A percentile compares a stretch with the other conserved stretches of the same genome.
phyloP scores from a whole-genome alignment of 768 basidiomycete genomes.

The Lactifluus echinatus region DNA sequence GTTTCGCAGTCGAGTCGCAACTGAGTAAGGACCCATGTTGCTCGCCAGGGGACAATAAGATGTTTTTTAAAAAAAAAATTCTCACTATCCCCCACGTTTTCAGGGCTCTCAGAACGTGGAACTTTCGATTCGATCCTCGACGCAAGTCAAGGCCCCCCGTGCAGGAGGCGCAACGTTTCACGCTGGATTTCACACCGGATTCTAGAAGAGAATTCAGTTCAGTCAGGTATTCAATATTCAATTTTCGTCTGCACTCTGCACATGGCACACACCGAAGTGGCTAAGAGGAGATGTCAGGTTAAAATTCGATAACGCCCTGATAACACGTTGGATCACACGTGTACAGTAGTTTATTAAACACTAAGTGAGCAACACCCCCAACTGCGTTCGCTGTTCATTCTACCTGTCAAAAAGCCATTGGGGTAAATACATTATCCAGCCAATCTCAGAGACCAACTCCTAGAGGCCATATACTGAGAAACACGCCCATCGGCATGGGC shows the following conservation, averaged over 20 bases:
- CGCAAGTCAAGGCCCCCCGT: not conserved
- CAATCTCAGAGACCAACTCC: not conserved
- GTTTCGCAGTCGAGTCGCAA: not conserved
- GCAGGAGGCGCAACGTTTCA: not conserved
- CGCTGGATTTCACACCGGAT: not conserved
- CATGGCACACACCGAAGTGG: not conserved
- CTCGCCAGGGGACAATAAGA: not conserved
- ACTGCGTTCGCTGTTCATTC: no score
- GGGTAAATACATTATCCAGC: not conserved
- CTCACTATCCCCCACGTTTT: not conserved
- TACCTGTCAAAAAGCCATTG: not conserved
- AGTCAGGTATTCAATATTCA: not conserved
- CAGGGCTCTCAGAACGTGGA: not conserved
- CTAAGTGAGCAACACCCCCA: not conserved
- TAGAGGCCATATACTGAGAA: not conserved
- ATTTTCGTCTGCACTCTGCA: no score
- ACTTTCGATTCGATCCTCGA: not conserved
- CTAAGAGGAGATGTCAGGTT: not conserved
- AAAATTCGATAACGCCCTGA: not conserved
- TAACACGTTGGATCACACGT: not conserved
- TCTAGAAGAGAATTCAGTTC: not conserved
- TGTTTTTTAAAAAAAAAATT: not conserved
- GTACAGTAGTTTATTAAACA: not conserved
- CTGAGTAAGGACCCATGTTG: not conserved
- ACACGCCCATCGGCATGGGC: not conserved